phyloP scores from a whole-genome alignment of 2,329 filamentous ascomycete species.

The Xylaria digitata region DNA sequence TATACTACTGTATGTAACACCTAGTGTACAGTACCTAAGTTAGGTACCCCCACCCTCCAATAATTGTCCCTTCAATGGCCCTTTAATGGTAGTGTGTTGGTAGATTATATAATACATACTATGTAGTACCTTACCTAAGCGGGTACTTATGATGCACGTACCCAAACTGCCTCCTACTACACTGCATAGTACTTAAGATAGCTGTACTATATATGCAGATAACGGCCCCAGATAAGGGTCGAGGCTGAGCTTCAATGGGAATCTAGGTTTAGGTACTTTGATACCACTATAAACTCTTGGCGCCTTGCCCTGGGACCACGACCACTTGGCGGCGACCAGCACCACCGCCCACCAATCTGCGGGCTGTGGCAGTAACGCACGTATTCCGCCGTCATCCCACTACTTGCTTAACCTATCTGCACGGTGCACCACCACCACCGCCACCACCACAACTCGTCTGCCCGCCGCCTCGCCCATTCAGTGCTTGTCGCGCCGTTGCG shows the following conservation, averaged over 20 bases:
- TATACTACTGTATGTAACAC: no score
- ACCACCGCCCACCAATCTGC: conserved; percentile 30
- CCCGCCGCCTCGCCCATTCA: conserved; percentile 24
- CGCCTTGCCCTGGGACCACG: conserved; percentile 25
- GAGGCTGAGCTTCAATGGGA: conserved; percentile 22
- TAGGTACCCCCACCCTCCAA: not conserved
- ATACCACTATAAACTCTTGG: conserved; percentile 24
- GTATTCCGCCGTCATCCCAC: conserved; percentile 35
- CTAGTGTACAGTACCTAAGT: no score
- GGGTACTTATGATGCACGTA: no score
- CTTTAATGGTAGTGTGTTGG: no score
- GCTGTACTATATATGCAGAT: no score
- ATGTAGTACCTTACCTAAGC: no score
- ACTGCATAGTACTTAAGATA: no score
- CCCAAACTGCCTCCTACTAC: no score
- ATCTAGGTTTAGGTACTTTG: conserved; percentile 4
- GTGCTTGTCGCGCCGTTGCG: conserved; percentile 31
- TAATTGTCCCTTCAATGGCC: no score
- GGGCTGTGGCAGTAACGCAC: not conserved
- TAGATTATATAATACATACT: no score
- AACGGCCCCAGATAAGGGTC: not conserved
- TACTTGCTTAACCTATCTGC: conserved; percentile 9
- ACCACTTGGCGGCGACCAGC: not conserved
- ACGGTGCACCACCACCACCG: conserved; percentile 14
- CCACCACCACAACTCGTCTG: conserved; percentile 30